Base-by-base conservation (phyloP, 192 early-diverging fungal genomes). In the Coemansia sp. region DNA sequence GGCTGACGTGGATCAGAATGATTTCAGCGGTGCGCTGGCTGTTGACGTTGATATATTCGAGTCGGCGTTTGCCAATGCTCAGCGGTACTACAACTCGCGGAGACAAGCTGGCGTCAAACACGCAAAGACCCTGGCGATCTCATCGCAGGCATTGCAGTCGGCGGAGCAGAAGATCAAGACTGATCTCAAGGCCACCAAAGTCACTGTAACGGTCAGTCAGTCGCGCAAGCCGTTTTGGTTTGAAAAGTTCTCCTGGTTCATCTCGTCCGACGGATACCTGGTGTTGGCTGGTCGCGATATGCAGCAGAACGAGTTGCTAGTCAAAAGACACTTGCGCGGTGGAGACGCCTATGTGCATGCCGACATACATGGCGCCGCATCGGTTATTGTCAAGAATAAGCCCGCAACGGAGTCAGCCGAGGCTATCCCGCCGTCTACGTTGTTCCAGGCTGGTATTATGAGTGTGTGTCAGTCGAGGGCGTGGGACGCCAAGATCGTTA, bases 401-500 rank as follows among this genome's bases (percentile, higher is more conserved):
- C 59, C 62, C 1, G 68, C 65, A 50, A 49, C 74, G 2, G 55
- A 24, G 35, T 50, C 67, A 20, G 76, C 71, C 2, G 73, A 75
- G 38, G 79, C 87, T 7, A 89, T 97, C 32, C 94, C 96, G 32
- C 95, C 94, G 1, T 90, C 88, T 29, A 98, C 96, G 11, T 84
- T 98, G 58, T 91, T 90, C 68, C 97, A 99, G 82, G 97, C 97
- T 4, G 95, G 93, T 12, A 88, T 93, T 32, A 96, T 98, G 95
- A 92, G 93, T 43, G 91, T 99, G 2, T 95, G 94, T 59, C 89
- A 94, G 74, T 95, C 93, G 32, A 89, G 90, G 24, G 97, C 97
- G 10, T 99, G 97, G 97, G 97, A 99, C 55, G 87, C 93, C 24
- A 99, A 99, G 73, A 93, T 97, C 68, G 88, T 98, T 15, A 96